These are phyloP conservation scores for Tetrapisispora taiwanensis DNA, from an alignment of 805 yeast species.

Conservation along the genomic window DNA sequence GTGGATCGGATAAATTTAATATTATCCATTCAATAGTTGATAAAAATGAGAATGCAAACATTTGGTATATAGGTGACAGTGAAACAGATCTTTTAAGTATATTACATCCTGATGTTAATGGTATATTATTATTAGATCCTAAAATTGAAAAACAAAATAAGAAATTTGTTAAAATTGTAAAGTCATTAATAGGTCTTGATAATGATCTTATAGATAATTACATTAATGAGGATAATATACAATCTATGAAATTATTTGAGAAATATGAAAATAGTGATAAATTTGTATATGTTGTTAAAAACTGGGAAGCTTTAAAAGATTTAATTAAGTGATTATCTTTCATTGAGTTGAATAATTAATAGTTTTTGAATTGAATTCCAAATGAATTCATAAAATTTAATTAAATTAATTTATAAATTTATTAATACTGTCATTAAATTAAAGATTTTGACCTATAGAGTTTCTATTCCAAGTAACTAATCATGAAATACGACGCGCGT, in stretches of 20 bases:
- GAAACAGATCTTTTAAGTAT: conserved; percentile 24
- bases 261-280: neutral
- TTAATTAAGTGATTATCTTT: no score
- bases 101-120: conserved; percentile 21
- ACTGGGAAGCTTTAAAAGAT: neutral
- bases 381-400: no score
- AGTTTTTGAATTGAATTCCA: no score
- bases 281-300: neutral
- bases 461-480: neutral
- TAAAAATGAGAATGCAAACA: neutral
- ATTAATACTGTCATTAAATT: no score
- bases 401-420: neutral
- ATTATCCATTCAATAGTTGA: neutral
- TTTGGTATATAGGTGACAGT: conserved; percentile 29
- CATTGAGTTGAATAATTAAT: no score
- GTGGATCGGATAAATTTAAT: conserved; percentile 23
- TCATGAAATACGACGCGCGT: neutral
- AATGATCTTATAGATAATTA: neutral
- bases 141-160: neutral
- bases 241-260: neutral
- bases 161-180: neutral
- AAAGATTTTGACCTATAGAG: no score
- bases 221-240: neutral
- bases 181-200: neutral
- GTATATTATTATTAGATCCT: conserved; percentile 11